Base-by-base conservation (phyloP, 2,329 filamentous ascomycete species). In the Epichloe uncinata region DNA sequence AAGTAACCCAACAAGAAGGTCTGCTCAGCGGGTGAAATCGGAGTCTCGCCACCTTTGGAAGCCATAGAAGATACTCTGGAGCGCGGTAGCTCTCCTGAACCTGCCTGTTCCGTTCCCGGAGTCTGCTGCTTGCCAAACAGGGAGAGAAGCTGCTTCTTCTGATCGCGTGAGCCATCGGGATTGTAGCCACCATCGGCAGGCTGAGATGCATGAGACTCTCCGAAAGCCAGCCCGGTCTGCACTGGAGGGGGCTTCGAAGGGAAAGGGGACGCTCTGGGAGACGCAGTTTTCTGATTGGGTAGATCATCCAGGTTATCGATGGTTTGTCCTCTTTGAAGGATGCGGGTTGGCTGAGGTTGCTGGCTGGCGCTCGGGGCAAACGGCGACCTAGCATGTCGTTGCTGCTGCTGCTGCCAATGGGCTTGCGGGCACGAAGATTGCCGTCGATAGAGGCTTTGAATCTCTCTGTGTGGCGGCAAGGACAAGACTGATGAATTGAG, bases 1-100 rank as follows among this genome's bases (percentile, higher is more conserved):
- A 94, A 68, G 61, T 88, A 93, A 9, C 78, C 83, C 47, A 93
- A 71, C 61, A 94, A 68, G 58, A 93, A 93, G 15, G 74, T 82
- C 61, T 85, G 83, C 57, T 93, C 82, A 0, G 79, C 83, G 0
- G 85, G 78, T 4, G 82, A 84, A 42, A 81, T 79, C 12, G 77
- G 70, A 34, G 73, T 72, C 59, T 75, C 68, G 12, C 65, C 67
- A 30, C 57, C 60, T 9, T 64, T 65, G 48, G 73, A 71, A 11
- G 67, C 67, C 48, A 74, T 58, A n/a, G 73, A 73, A 3, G 68
- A 66, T 40, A 73, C 56, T 2, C 69, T 69, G 20, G 69, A 70
- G 36, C 56, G 56, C 1, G 60, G 56, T 4, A 50, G 50, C 3
- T 60, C 60, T 7, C 22, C 34, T 35, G 15, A 20, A 48, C 18